Base-by-base conservation (phyloP, 1,284 basidiomycete genomes). In the Apiotrichum veenhuisii region DNA sequence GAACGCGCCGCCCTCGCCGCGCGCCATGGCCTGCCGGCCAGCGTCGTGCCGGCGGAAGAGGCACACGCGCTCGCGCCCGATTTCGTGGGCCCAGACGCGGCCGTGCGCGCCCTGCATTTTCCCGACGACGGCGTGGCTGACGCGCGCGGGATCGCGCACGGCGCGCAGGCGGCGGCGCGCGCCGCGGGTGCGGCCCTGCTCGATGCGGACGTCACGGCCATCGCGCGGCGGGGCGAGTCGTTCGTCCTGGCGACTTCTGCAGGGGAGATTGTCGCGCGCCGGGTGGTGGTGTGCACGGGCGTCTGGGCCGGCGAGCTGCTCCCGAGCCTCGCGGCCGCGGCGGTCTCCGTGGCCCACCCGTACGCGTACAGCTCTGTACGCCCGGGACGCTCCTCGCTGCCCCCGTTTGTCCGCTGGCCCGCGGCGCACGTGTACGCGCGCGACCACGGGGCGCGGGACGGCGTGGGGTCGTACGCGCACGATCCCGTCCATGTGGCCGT, bases 301-400 rank as follows among this genome's bases (percentile, higher is more conserved):
- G 62, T 64, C n/a, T 70, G 66, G 68, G 63, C 62, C 10, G 61
- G 64, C 7, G 64, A 68, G 53, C 64, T 70, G 9, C 30, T 62
- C 2, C 62, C 68, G 3, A 3, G 17, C 17, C 51, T 52, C 22
- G 12, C 12, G 1, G 22, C 44, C 10, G 43, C 40, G 11, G 58
- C 58, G 15, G 61, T 68, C 10, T 44, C 62, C 14, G 66, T 69
- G 25, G 55, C 63, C 14, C 68, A 69, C 34, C 63, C 66, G n/a
- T 69, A 69, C 41, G 57, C 61, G 25, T 63, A 64, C 46, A 50
- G 61, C 5, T 15, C 23, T 17, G 5, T 30, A 10, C 56, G 43
- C 14, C 11, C 23, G 2, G 18, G 18, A 15, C 36, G 56, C 5
- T 26, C 17, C 8, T n/a, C 26, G 1, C 23, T 40, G n/a, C 36